phyloP scores from a whole-genome alignment of 140 eudicot species.

The Eryngium alpinum region DNA sequence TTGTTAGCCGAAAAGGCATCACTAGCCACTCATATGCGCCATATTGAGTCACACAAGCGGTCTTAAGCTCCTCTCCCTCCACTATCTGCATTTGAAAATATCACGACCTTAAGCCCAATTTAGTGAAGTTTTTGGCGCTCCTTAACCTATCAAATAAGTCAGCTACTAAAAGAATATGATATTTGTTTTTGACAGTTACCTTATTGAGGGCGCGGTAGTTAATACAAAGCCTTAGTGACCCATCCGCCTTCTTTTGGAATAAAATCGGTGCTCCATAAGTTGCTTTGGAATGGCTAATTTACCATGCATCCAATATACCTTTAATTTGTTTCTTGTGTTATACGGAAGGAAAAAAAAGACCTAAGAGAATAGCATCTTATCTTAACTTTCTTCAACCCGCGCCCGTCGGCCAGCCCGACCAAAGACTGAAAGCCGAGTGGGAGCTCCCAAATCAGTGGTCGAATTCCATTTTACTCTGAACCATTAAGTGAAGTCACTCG shows the following conservation, averaged over 20 bases:
- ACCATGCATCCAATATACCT: neutral
- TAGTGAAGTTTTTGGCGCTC: no score
- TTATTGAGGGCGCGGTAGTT: neutral
- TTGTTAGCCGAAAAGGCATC: slow-evolving; percentile 14
- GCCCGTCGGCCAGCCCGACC: no score
- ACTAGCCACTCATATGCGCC: slow-evolving; percentile 2
- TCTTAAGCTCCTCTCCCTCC: neutral
- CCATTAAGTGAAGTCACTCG: no score
- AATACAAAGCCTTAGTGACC: neutral
- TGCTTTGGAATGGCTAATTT: neutral
- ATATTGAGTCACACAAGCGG: neutral
- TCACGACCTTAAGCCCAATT: no score
- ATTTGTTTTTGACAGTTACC: neutral
- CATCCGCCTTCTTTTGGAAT: neutral
- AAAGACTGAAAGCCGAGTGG: no score
- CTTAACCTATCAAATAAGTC: neutral
- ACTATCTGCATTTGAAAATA: neutral
- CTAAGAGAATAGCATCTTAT: no score
- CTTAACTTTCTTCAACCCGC: no score
- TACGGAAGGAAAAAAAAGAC: no score
- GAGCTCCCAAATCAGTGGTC: no score
- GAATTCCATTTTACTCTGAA: no score
- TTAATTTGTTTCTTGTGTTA: no score
- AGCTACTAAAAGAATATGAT: neutral
- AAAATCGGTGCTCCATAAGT: neutral